Evolutionary conservation across 148 eudicot species (phyloP).

Genomic region (Chenopodium album): DNA sequence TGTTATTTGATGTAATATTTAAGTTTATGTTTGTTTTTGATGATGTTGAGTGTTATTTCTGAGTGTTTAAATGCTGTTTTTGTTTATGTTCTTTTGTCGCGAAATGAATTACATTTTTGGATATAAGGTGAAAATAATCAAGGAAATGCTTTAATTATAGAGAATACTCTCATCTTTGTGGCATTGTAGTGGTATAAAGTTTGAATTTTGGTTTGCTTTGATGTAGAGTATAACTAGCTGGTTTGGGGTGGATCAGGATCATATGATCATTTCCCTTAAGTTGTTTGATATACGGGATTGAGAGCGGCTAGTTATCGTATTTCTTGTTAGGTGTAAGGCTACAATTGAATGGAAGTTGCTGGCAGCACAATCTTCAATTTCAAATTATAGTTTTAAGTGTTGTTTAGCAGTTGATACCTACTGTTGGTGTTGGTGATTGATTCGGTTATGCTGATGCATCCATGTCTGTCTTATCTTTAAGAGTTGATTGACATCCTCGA

Average conservation of each 20-base stretch:
- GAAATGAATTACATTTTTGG: background rate
- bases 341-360: background rate
- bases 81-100: background rate
- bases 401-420: background rate
- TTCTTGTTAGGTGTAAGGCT: background rate
- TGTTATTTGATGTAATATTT: background rate
- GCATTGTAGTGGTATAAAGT: background rate
- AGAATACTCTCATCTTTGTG: background rate
- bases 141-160: background rate
- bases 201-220: background rate
- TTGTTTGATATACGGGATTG: background rate
- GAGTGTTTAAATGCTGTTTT: background rate
- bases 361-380: background rate
- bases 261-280: background rate
- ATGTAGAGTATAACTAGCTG: background rate
- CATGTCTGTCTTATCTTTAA: no score
- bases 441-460: background rate
- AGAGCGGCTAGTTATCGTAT: background rate
- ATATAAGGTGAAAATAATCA: background rate
- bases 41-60: background rate
- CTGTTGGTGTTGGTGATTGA: background rate
- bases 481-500: background rate
- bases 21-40: background rate
- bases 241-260: background rate
- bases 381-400: background rate